Evolutionary conservation across 1,139 yeast genomes (phyloP).

Genomic region (Yamadazyma spencermartinsiae): DNA sequence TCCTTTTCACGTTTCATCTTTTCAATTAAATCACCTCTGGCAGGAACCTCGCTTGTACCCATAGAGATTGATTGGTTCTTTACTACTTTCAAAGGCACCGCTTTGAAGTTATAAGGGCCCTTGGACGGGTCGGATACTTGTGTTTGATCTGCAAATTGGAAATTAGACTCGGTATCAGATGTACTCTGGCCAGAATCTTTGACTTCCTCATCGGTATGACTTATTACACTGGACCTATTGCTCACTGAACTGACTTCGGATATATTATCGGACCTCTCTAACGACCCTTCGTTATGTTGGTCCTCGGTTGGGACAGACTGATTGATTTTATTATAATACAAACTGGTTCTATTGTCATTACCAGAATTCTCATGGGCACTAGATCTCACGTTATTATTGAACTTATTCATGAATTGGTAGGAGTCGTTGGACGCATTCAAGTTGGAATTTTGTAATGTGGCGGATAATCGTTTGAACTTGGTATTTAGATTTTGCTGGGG

Average conservation of each 20-base stretch:
- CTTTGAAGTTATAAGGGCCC: slow-evolving; percentile 3
- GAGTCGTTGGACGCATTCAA: slow-evolving; percentile 40
- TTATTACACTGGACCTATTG: slow-evolving; percentile 26
- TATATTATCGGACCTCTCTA: slow-evolving; percentile 14
- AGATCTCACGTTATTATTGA: slow-evolving; percentile 36
- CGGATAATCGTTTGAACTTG: slow-evolving; percentile 42
- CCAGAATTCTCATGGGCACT: slow-evolving; percentile 9
- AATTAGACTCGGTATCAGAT: slow-evolving; percentile 7
- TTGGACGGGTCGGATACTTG: slow-evolving; percentile 1
- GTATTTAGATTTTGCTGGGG: slow-evolving; percentile 39
- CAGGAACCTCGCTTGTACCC: slow-evolving; percentile 26
- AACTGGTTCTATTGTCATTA: slow-evolving; percentile 22
- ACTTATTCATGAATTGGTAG: slow-evolving; percentile 40
- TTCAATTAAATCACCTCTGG: slow-evolving; percentile 31
- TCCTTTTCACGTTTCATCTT: slow-evolving; percentile 13
- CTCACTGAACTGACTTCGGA: slow-evolving; percentile 29
- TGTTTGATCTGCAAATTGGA: slow-evolving; percentile 10
- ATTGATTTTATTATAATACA: slow-evolving; percentile 35
- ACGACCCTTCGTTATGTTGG: slow-evolving; percentile 13
- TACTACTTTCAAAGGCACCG: slow-evolving; percentile 21
- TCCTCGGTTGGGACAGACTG: slow-evolving; percentile 8
- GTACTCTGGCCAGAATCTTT: slow-evolving; percentile 2
- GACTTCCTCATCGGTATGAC: slow-evolving; percentile 8
- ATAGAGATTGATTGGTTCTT: slow-evolving; percentile 17
- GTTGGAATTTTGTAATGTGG: slow-evolving; percentile 35